A percentile compares a stretch with the other conserved stretches of the same genome.
These are phyloP conservation scores for Chaetomium sp. DNA, from an alignment of 2,329 filamentous ascomycete genomes.

Conservation along the genomic window DNA sequence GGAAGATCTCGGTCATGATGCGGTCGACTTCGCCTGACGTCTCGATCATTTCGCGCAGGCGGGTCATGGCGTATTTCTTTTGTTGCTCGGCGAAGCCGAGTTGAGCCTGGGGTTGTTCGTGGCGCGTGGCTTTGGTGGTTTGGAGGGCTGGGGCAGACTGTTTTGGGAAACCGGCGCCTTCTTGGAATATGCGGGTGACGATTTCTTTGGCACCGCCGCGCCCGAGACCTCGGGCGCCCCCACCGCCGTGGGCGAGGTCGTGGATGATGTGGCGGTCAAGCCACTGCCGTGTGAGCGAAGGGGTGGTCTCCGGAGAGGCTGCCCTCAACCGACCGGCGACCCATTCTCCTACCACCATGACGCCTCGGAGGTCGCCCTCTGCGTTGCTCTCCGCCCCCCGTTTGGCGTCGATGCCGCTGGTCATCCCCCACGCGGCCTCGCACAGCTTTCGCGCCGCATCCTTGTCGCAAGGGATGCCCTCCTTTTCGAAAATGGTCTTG, in stretches of 20 bases:
- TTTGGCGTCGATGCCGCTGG: conserved; percentile 68
- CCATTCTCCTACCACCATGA: conserved; percentile 88
- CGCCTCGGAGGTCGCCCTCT: conserved; percentile 73
- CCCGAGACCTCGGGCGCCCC: conserved; percentile 70
- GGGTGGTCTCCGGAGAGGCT: conserved; percentile 45
- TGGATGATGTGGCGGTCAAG: conserved; percentile 71
- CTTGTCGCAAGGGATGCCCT: conserved; percentile 83
- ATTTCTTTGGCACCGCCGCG: conserved; percentile 74
- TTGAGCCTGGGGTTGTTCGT: conserved; percentile 59
- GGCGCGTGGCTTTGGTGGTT: conserved; percentile 47
- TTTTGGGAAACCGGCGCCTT: conserved; percentile 76
- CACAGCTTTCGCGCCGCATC: conserved; percentile 86
- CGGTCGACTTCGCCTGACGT: conserved; percentile 77
- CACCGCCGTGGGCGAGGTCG: conserved; percentile 70
- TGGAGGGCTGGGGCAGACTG: conserved; percentile 43
- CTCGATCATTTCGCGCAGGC: conserved; percentile 74
- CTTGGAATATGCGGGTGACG: conserved; percentile 74
- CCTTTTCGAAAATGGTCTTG: conserved; percentile 82
- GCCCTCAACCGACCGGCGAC: conserved; percentile 71
- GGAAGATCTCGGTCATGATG: conserved; percentile 81
- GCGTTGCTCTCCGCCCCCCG: conserved; percentile 68
- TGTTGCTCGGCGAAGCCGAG: conserved; percentile 72
- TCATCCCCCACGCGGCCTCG: conserved; percentile 80
- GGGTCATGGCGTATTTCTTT: conserved; percentile 72
- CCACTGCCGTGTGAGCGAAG: conserved; percentile 71